A percentile compares a stretch with the other conserved stretches of the same genome.
Evolutionary conservation across 495 filamentous ascomycete species (phyloP).

Genomic region (Tuber indicum): DNA sequence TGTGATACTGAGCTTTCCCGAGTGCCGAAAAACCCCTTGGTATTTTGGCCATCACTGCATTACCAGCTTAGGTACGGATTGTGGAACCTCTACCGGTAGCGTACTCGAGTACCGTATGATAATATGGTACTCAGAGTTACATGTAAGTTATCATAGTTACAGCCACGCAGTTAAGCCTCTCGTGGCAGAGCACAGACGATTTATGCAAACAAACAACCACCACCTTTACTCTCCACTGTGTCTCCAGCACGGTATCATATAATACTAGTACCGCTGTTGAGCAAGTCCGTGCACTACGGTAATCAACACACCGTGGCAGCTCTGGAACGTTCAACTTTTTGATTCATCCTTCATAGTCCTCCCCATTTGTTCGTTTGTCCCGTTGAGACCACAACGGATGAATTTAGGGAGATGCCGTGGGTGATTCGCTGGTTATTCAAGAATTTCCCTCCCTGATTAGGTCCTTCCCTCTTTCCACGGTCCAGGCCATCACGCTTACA

Average conservation of each 20-base stretch:
- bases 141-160: too few relatives aligned
- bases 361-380: background rate
- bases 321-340: background rate
- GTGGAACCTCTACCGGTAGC: background rate
- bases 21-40: conserved; percentile 9
- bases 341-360: background rate
- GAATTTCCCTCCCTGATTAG: conserved; percentile 12
- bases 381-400: background rate
- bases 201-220: conserved; percentile 23
- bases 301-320: background rate
- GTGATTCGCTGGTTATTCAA: conserved; percentile 18
- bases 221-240: background rate
- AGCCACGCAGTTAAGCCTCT: conserved; percentile 18
- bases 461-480: conserved; percentile 16
- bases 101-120: too few relatives aligned
- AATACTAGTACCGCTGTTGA: conserved; percentile 23
- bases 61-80: background rate
- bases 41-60: background rate
- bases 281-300: conserved; percentile 22
- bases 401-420: background rate
- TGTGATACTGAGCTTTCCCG: background rate
- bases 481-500: conserved; percentile 28
- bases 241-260: background rate
- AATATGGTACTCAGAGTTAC: too few relatives aligned
- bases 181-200: conserved; percentile 22